Evolutionary conservation across 331 rosid genomes (phyloP).

Genomic region (Spiraea crenata): DNA sequence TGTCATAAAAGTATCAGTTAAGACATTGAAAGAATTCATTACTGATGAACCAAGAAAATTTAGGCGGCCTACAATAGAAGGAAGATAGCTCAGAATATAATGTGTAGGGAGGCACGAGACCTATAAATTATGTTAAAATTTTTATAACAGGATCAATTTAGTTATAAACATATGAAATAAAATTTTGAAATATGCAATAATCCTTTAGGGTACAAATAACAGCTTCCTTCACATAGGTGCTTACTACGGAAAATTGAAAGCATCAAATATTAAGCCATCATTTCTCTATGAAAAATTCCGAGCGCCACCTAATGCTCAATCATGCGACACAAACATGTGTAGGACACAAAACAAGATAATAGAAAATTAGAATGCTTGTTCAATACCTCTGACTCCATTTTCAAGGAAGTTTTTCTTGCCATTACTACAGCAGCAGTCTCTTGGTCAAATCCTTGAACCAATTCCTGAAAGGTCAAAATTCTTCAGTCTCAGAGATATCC

Average conservation of each 20-base stretch:
- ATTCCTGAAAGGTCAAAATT: slow-evolving; percentile 48
- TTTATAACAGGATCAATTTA: not conserved
- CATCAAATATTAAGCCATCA: not conserved
- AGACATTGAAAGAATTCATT: not conserved
- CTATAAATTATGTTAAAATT: not conserved
- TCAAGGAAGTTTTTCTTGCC: slow-evolving; percentile 83
- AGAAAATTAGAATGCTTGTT: slow-evolving; percentile 13
- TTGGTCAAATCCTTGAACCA: slow-evolving; percentile 93
- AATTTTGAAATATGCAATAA: not conserved
- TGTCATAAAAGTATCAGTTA: not conserved
- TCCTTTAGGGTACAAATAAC: slow-evolving; percentile 4
- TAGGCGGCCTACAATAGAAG: not conserved
- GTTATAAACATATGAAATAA: not conserved
- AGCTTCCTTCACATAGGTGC: not conserved
- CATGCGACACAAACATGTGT: not conserved
- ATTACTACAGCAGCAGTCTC: slow-evolving; percentile 94
- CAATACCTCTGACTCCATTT: slow-evolving; percentile 92
- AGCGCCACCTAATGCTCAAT: no score
- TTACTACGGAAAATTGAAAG: not conserved
- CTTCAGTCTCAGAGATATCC: slow-evolving; percentile 10
- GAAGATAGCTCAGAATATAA: not conserved
- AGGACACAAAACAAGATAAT: slow-evolving; percentile 1
- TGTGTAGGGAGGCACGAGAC: not conserved
- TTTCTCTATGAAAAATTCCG: not conserved
- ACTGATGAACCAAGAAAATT: slow-evolving; percentile 8